phyloP scores from a whole-genome alignment of 2,329 filamentous ascomycete species.

The Colletotrichum sp. region DNA sequence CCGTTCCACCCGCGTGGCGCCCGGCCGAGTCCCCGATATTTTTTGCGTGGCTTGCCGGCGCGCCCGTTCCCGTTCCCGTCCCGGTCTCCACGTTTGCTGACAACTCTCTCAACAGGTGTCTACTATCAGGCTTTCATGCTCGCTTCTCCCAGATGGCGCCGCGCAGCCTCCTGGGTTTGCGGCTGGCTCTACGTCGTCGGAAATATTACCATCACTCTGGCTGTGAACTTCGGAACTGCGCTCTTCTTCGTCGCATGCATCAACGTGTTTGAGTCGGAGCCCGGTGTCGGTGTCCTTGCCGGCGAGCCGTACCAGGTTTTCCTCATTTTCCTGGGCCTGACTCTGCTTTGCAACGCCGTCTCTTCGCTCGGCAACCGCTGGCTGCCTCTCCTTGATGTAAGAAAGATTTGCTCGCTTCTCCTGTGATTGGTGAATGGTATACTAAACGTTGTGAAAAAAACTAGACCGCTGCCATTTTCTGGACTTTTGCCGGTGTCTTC shows the following conservation, averaged over 20 bases:
- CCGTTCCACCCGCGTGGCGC: not conserved
- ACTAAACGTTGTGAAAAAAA: not conserved
- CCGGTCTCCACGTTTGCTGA: conserved; percentile 15
- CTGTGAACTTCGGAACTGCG: conserved; percentile 81
- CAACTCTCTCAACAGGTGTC: conserved; percentile 44
- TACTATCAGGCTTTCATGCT: conserved; percentile 84
- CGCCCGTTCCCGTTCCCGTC: not conserved
- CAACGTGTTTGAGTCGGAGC: conserved; percentile 56
- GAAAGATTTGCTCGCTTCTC: conserved; percentile 26
- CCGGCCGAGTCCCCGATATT: not conserved
- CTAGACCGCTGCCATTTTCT: conserved; percentile 74
- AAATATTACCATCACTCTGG: conserved; percentile 82
- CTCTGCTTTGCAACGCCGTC: conserved; percentile 66
- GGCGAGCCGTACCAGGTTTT: conserved; percentile 68
- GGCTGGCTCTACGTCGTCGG: conserved; percentile 80
- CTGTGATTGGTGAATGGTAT: not conserved
- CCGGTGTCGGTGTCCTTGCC: conserved; percentile 47
- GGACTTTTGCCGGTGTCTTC: conserved; percentile 74
- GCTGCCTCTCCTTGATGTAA: conserved; percentile 72
- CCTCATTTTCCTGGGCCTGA: conserved; percentile 73
- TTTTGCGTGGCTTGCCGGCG: not conserved
- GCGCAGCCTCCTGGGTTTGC: conserved; percentile 71
- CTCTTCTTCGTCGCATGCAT: conserved; percentile 63
- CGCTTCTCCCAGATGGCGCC: conserved; percentile 62
- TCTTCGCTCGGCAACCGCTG: conserved; percentile 71